Evolutionary conservation across 495 filamentous ascomycete species (phyloP).

Genomic region (Podospora australis): DNA sequence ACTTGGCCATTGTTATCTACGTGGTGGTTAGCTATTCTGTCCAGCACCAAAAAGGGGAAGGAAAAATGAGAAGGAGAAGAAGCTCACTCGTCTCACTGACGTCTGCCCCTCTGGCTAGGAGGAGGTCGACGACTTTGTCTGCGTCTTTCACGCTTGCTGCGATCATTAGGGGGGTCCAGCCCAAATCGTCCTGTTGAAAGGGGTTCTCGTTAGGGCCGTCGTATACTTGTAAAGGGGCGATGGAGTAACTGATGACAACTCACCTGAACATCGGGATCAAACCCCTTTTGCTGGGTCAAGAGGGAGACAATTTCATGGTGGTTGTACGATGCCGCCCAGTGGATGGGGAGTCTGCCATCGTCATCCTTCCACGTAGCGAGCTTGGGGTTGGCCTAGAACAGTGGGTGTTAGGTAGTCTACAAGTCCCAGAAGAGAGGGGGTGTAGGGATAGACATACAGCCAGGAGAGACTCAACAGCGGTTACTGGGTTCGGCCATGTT

Average conservation of each 20-base stretch:
- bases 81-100: conserved; percentile 70
- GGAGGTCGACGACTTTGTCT: conserved; percentile 62
- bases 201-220: no score
- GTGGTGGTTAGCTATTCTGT: conserved; percentile 2
- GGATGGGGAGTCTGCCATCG: conserved; percentile 85
- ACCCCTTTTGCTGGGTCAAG: conserved; percentile 60
- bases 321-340: conserved; percentile 91
- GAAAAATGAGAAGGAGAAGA: background rate
- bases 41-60: conserved; percentile 1
- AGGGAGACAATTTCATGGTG: conserved; percentile 66
- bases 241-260: no score
- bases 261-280: conserved; percentile 84
- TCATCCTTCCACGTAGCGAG: conserved; percentile 69
- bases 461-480: conserved; percentile 65
- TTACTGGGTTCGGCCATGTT: conserved; percentile 48
- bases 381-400: conserved; percentile 66
- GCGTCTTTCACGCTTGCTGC: conserved; percentile 70
- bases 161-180: conserved; percentile 96
- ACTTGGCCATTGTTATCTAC: conserved; percentile 54
- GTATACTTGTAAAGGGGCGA: no score
- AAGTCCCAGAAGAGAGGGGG: no score
- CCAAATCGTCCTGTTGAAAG: conserved; percentile 81
- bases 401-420: conserved; percentile 7
- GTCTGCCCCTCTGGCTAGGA: conserved; percentile 76
- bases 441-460: conserved; percentile 61